phyloP scores from a whole-genome alignment of 2,329 filamentous ascomycete species.

The Endoconidiophora polonica region DNA sequence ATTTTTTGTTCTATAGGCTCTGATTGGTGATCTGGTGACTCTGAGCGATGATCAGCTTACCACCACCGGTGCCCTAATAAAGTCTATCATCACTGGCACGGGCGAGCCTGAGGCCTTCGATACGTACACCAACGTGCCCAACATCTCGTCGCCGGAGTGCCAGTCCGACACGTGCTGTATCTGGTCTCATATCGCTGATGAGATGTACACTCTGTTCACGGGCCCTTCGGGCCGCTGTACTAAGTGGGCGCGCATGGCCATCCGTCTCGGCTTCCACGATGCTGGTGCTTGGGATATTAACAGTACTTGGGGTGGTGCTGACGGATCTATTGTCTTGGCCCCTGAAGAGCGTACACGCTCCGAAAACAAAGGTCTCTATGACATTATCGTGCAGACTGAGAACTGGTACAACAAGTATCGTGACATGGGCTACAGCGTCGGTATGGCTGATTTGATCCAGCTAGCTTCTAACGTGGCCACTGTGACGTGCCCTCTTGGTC shows the following conservation, averaged over 20 bases:
- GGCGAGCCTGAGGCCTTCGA: too few relatives aligned
- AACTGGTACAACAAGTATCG: slow-evolving; percentile 25
- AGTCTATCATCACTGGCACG: slow-evolving; percentile 20
- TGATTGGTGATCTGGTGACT: slow-evolving; percentile 25
- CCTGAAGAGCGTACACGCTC: slow-evolving; percentile 22
- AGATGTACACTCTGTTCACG: slow-evolving; percentile 23
- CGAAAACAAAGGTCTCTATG: slow-evolving; percentile 32
- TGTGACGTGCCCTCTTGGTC: slow-evolving; percentile 28
- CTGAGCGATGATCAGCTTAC: slow-evolving; percentile 20
- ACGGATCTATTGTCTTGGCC: slow-evolving; percentile 28
- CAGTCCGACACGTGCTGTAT: slow-evolving; percentile 27
- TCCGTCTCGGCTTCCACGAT: slow-evolving; percentile 33
- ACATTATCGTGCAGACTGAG: slow-evolving; percentile 25
- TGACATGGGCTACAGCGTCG: slow-evolving; percentile 22
- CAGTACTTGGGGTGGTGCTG: slow-evolving; percentile 27
- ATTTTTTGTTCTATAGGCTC: slow-evolving; percentile 12
- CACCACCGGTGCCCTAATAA: slow-evolving; percentile 22
- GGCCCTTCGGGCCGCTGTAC: slow-evolving; percentile 26
- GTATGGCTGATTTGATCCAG: slow-evolving; percentile 38
- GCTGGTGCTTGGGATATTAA: slow-evolving; percentile 27
- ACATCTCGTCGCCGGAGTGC: slow-evolving; percentile 19
- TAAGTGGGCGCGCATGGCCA: slow-evolving; percentile 25
- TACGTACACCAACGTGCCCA: slow-evolving; percentile 14
- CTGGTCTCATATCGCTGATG: slow-evolving; percentile 27
- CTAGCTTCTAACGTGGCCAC: slow-evolving; percentile 34